phyloP scores from a whole-genome alignment of 176 grass and related monocot species.

The Phragmites australis region DNA sequence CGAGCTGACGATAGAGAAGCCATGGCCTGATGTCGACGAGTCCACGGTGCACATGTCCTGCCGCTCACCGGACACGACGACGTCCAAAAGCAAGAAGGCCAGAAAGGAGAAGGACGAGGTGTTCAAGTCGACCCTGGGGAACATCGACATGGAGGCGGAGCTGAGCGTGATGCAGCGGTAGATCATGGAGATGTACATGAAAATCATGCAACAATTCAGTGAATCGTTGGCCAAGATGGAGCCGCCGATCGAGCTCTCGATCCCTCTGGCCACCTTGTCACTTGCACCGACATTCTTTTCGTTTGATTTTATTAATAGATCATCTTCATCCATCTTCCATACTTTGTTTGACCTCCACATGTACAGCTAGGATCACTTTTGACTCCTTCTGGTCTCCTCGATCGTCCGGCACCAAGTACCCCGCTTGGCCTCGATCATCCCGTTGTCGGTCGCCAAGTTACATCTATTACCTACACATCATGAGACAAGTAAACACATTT shows the following conservation, averaged over 20 bases:
- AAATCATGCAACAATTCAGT: constrained; percentile 96
- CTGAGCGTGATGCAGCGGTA: constrained; percentile 85
- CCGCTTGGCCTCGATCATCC: no score
- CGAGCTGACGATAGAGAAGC: background rate
- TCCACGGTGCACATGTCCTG: constrained; percentile 1
- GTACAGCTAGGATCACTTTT: no score
- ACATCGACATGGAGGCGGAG: constrained; percentile 63
- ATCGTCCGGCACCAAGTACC: no score
- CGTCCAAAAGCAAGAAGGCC: constrained; percentile 30
- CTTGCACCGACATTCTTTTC: no score
- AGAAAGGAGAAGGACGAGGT: constrained; percentile 38
- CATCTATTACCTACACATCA: no score
- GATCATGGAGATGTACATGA: constrained; percentile 93
- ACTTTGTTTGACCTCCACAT: no score
- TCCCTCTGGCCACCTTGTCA: no score
- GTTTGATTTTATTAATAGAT: no score
- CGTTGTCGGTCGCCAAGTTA: no score
- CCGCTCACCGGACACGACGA: constrained; percentile 57
- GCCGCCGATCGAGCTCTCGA: constrained; percentile 69
- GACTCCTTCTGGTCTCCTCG: no score
- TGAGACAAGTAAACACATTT: no score
- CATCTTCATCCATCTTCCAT: no score
- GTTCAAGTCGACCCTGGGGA: constrained; percentile 57
- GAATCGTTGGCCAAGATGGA: constrained; percentile 76
- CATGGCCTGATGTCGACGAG: background rate